These are phyloP conservation scores for Groenewaldozyma sp. DNA, from an alignment of 1,139 yeast species.

Conservation along the genomic window DNA sequence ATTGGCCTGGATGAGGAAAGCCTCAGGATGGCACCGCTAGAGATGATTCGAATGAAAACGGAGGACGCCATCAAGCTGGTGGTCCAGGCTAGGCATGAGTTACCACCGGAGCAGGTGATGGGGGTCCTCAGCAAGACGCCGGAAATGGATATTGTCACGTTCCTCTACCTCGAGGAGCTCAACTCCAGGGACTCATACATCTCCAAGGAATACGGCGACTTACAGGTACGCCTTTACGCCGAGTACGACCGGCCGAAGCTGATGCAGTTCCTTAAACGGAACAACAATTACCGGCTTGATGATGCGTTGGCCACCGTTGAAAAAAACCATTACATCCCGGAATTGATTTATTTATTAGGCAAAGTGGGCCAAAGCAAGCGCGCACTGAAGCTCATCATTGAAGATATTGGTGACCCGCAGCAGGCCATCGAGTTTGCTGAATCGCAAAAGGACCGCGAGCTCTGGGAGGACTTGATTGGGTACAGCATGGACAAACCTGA, in stretches of 20 bases:
- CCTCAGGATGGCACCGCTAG: conserved; percentile 35
- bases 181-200: conserved; percentile 45
- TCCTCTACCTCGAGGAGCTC: conserved; percentile 54
- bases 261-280: conserved; percentile 44
- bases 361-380: conserved; percentile 70
- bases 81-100: conserved; percentile 56
- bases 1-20: conserved; percentile 37
- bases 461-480: conserved; percentile 69
- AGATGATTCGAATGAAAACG: conserved; percentile 35
- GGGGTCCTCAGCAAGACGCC: conserved; percentile 31
- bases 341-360: conserved; percentile 73
- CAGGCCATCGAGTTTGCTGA: conserved; percentile 77
- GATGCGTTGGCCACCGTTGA: conserved; percentile 60
- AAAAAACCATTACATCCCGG: conserved; percentile 44
- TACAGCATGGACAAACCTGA: conserved; percentile 64
- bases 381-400: conserved; percentile 70
- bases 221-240: conserved; percentile 55
- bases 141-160: conserved; percentile 37
- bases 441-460: conserved; percentile 57
- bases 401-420: conserved; percentile 66
- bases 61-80: conserved; percentile 44
- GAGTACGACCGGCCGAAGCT: conserved; percentile 47
- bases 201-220: conserved; percentile 52
- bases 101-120: conserved; percentile 42
- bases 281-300: conserved; percentile 57